Percentiles rank a stretch among this genome's conserved stretches.
Evolutionary conservation across 2,329 filamentous ascomycete species (phyloP).

Genomic region (Huntiella abstrusa): DNA sequence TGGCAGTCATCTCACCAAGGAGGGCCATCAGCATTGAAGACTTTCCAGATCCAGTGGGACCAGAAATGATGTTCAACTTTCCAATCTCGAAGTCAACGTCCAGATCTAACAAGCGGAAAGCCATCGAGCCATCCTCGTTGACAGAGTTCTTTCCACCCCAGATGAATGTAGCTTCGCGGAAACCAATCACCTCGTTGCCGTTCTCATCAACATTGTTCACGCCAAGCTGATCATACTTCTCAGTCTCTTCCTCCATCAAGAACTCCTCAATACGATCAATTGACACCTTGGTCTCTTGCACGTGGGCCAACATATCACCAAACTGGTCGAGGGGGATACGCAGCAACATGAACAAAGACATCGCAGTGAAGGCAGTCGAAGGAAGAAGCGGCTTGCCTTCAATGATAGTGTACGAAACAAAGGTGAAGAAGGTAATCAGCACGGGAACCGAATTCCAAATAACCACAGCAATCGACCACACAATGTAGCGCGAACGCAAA

Average conservation of each 20-base stretch:
- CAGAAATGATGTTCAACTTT: slow-evolving; percentile 79
- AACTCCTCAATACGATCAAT: slow-evolving; percentile 94
- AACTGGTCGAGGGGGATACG: slow-evolving; percentile 87
- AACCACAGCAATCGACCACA: slow-evolving; percentile 83
- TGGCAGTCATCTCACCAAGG: slow-evolving; percentile 82
- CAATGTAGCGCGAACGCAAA: slow-evolving; percentile 63
- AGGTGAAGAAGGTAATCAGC: slow-evolving; percentile 90
- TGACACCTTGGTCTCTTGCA: slow-evolving; percentile 93
- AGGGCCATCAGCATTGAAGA: slow-evolving; percentile 91
- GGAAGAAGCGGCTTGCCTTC: slow-evolving; percentile 80
- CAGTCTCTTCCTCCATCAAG: slow-evolving; percentile 79
- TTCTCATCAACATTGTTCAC: slow-evolving; percentile 48
- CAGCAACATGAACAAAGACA: slow-evolving; percentile 87
- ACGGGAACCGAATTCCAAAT: slow-evolving; percentile 94
- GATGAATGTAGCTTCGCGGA: slow-evolving; percentile 67
- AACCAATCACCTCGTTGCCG: slow-evolving; percentile 60
- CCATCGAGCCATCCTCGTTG: slow-evolving; percentile 45
- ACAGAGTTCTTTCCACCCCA: slow-evolving; percentile 60
- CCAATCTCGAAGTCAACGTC: slow-evolving; percentile 69
- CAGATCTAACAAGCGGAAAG: slow-evolving; percentile 68
- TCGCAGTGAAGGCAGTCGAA: slow-evolving; percentile 84
- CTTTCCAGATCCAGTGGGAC: slow-evolving; percentile 87
- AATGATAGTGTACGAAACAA: slow-evolving; percentile 77
- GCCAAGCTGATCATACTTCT: slow-evolving; percentile 77
- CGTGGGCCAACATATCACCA: slow-evolving; percentile 96